phyloP scores from a whole-genome alignment of 345 rosid genomes.

The Eutrema yunnanense region DNA sequence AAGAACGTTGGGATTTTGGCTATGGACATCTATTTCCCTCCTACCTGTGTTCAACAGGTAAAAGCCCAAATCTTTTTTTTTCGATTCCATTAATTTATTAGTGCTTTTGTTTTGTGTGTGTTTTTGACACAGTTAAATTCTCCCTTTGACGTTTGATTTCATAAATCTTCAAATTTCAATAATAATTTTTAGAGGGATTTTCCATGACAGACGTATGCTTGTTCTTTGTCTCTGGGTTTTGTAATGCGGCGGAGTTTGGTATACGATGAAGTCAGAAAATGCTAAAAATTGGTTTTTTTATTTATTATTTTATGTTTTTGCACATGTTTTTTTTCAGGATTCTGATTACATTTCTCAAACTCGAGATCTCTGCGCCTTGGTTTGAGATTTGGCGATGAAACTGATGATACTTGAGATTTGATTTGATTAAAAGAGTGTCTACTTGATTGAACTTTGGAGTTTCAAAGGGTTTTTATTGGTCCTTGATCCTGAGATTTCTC shows the following conservation, averaged over 20 bases:
- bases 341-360: neutral
- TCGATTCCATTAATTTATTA: neutral
- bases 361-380: constrained; percentile 4
- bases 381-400: neutral
- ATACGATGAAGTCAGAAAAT: neutral
- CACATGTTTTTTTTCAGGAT: neutral
- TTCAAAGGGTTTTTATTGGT: neutral
- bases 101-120: neutral
- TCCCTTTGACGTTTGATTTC: neutral
- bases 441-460: neutral
- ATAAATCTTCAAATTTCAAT: constrained; percentile 6
- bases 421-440: neutral
- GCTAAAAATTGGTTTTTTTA: neutral
- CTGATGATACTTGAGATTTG: neutral
- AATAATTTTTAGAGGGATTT: neutral
- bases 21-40: constrained; percentile 96
- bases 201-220: neutral
- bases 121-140: neutral
- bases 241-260: constrained; percentile 25
- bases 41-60: constrained; percentile 93
- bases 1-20: constrained; percentile 98
- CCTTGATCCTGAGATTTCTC: neutral
- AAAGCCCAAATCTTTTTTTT: neutral
- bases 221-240: constrained; percentile 4
- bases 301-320: neutral